These are phyloP conservation scores for Salix suchowensis DNA, from an alignment of 345 rosid genomes.

Conservation along the genomic window DNA sequence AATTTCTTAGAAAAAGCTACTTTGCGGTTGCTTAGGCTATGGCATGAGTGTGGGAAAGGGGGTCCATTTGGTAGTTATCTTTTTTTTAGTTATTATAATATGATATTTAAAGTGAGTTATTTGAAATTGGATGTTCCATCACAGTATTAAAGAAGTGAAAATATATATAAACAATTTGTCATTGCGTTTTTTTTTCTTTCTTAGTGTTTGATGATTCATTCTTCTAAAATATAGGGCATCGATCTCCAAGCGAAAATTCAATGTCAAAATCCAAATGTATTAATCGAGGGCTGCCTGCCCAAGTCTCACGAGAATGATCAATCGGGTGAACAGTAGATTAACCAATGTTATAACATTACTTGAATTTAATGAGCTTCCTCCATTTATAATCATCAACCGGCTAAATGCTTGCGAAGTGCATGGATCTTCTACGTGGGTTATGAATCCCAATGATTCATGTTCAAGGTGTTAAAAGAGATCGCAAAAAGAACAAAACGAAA, in stretches of 20 bases:
- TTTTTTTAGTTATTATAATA: background rate
- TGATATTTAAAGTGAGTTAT: background rate
- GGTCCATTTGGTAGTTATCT: background rate
- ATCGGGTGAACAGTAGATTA: background rate
- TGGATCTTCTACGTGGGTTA: too few relatives aligned
- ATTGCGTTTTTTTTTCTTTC: background rate
- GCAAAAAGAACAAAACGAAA: background rate
- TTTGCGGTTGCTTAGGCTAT: background rate
- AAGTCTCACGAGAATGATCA: background rate
- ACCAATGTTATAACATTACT: background rate
- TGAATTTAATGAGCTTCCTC: background rate
- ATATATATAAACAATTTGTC: background rate
- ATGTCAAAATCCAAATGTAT: background rate
- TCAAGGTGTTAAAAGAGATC: background rate
- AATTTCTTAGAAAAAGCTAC: background rate
- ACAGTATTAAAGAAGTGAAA: background rate
- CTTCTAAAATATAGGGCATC: background rate
- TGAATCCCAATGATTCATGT: too few relatives aligned
- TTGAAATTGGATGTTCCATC: background rate
- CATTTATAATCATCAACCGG: background rate
- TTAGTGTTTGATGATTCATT: background rate
- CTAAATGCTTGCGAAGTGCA: background rate
- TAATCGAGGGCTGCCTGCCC: background rate
- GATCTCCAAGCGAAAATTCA: background rate
- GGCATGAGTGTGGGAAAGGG: background rate